Base-by-base conservation (phyloP, 768 basidiomycete genomes). In the Tricholoma matsutake region DNA sequence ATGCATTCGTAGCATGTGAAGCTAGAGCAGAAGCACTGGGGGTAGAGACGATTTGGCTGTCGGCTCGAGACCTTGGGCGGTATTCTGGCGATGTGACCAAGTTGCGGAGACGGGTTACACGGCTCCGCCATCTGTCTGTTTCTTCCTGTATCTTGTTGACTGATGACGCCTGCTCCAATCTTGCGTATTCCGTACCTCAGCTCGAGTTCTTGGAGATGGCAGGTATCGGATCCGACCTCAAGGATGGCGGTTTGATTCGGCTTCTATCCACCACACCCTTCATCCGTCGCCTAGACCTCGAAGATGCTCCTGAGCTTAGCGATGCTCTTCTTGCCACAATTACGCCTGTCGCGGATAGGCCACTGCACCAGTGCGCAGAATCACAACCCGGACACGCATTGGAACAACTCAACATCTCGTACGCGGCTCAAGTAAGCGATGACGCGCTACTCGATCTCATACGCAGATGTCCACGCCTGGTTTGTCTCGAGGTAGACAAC, bases 181-280 rank as follows among this genome's bases (percentile, higher is more conserved):
- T 97, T 39, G 85, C 89, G 11, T 73, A 86, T 67, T 77, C 85
- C 10, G 80, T 93, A 10, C 93, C 94, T 0, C 70, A 78, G 55
- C 81, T 97, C 13, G 87, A 91, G 67, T 83, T 85, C 58, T 76
- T 97, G 45, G 94, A 97, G 73, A 70, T 96, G 59, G 91, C 88
- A 0, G 86, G 87, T 8, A 83, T 96, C 22, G 88, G 91, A 11
- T 68, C 79, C 11, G 84, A 86, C 51, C 72, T 95, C 62, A 83
- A 81, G 63, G 86, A 92, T 62, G 83, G 83, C 2, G 94, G 93
- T n/a, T 74, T 97, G 6, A 75, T 92, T 16, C 79, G 80, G 45
- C 79, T 97, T 20, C 74, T 97, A 35, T 74, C 73, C 49, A 88
- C 88, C 13, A 88, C 87, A 2, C 90, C 90, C 1, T 71, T 79